Evolutionary conservation across 371 early-diverging fungal genomes (phyloP), one percentile per base, ranked within the genome.

Genomic region (Mucor mucedo): DNA sequence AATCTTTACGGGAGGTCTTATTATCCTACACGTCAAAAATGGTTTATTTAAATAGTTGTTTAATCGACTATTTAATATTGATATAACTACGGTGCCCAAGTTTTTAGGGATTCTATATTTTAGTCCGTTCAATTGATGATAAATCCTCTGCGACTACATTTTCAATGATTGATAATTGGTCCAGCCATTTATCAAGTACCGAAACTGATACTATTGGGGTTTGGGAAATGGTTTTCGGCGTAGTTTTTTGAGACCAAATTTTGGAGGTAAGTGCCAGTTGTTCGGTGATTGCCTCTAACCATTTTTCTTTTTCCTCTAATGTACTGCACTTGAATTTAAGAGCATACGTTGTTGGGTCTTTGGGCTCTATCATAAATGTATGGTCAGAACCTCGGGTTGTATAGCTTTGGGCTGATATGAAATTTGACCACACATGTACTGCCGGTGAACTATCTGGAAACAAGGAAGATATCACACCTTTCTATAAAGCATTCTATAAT

Each of bases 101-200:
- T 45, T 45, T 13, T 16, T 45, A n/a, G 47, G 7, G 13, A n/a
- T 45, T 9, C 47, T 45, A 16, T 16, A n/a, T 13, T 16, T n/a
- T 45, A 28, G 28, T 48, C 29, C 21, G 21, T 21, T 28, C 2
- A 28, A 8, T 28, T 21, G 49, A 48, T 6, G 28, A 21, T 21
- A 21, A 21, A 21, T 21, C 21, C 21, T 21, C 21, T 21, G 21
- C 21, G 21, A 21, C 21, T 21, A 21, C 21, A 21, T 21, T 44
- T 27, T 58, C 58, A 9, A 48, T 35, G 16, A 58, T 30, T 11
- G n/a, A 9, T 45, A 62, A 29, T 8, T 47, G 55, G 28, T 38
- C 48, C 13, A 54, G 48, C 55, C 62, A 62, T 62, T 62, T 62
- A 47, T 62, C 55, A 14, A 62, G 48, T 2, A 62, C 62, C 5